Conservation (phyloP, 352 stramenopile genomes). For the Phytophthora citrophthora region DNA sequence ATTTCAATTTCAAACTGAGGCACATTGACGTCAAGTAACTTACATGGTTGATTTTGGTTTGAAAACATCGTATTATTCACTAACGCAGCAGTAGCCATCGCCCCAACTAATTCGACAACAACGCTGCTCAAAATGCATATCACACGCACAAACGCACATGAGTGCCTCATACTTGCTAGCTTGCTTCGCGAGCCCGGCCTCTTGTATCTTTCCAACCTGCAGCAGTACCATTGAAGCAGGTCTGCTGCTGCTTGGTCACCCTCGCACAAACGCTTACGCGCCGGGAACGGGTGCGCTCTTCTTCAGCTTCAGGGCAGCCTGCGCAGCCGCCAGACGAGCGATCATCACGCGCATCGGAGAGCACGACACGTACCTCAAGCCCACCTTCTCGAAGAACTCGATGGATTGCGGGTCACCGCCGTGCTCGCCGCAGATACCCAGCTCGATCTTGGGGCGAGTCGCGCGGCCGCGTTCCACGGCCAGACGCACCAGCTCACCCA, state of each 20-base stretch:
- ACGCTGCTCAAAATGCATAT: slow-evolving; percentile 8
- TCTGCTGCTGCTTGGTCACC: background rate
- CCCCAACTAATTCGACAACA: slow-evolving; percentile 20
- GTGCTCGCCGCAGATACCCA: slow-evolving; percentile 22
- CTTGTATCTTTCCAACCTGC: slow-evolving; percentile 2
- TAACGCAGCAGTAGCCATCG: slow-evolving; percentile 14
- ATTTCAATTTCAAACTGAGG: too few relatives aligned
- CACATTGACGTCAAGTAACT: too few relatives aligned
- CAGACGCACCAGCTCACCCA: slow-evolving; percentile 31
- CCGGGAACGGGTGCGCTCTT: slow-evolving; percentile 25
- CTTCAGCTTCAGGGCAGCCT: slow-evolving; percentile 31
- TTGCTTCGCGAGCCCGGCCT: slow-evolving; percentile 17
- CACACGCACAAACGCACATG: slow-evolving; percentile 16
- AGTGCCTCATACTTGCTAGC: slow-evolving; percentile 19
- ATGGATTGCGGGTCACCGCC: slow-evolving; percentile 32
- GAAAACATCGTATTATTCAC: slow-evolving; percentile 7
- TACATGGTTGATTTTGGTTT: too few relatives aligned
- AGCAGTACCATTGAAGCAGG: slow-evolving; percentile 1
- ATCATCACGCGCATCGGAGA: slow-evolving; percentile 36
- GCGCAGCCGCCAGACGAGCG: slow-evolving; percentile 31
- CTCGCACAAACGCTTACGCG: slow-evolving; percentile 1
- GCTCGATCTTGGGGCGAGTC: slow-evolving; percentile 21
- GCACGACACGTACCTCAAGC: slow-evolving; percentile 27
- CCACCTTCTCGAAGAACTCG: slow-evolving; percentile 36
- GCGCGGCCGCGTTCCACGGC: slow-evolving; percentile 23